Percentiles rank a stretch among this genome's conserved stretches.
These are phyloP conservation scores for Chaetomium sp. DNA, from an alignment of 2,329 filamentous ascomycete species.

Conservation along the genomic window DNA sequence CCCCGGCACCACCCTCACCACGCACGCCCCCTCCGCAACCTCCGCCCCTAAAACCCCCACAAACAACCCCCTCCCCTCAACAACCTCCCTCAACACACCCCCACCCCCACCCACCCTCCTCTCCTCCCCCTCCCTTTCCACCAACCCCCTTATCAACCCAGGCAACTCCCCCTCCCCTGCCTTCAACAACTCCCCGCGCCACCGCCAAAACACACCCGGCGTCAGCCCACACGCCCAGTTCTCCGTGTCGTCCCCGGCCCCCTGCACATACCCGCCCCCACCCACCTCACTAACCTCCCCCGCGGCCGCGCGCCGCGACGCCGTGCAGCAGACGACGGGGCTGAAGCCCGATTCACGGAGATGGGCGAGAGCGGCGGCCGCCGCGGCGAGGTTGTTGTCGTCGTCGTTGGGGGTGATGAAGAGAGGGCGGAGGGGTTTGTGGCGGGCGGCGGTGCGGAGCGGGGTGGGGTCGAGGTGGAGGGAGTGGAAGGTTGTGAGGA, in stretches of 20 bases:
- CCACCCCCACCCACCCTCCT: conserved; percentile 20
- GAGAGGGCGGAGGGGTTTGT: conserved; percentile 72
- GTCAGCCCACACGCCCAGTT: conserved; percentile 86
- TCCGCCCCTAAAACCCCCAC: conserved; percentile 41
- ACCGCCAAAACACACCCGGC: conserved; percentile 75
- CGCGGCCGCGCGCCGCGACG: conserved; percentile 68
- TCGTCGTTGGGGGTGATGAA: conserved; percentile 69
- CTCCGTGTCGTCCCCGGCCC: conserved; percentile 92
- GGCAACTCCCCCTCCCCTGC: conserved; percentile 67
- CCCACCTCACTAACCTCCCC: conserved; percentile 59
- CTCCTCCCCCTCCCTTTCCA: conserved; percentile 38
- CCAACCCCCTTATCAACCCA: conserved; percentile 51
- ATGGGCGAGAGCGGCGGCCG: conserved; percentile 16
- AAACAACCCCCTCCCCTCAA: conserved; percentile 38
- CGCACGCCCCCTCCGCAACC: conserved; percentile 39
- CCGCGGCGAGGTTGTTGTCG: background rate
- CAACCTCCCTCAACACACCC: conserved; percentile 16
- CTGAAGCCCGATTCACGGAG: conserved; percentile 61
- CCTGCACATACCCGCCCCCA: conserved; percentile 79
- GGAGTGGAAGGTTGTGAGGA: conserved; percentile 50
- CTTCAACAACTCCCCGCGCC: conserved; percentile 61
- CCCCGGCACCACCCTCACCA: conserved; percentile 41
- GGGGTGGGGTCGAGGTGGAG: conserved; percentile 62
- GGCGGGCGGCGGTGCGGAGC: conserved; percentile 57
- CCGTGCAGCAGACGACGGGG: conserved; percentile 81